Evolutionary conservation across 768 basidiomycete species (phyloP), one percentile per base, ranked within the genome.

Genomic region (Nidularia sp.): DNA sequence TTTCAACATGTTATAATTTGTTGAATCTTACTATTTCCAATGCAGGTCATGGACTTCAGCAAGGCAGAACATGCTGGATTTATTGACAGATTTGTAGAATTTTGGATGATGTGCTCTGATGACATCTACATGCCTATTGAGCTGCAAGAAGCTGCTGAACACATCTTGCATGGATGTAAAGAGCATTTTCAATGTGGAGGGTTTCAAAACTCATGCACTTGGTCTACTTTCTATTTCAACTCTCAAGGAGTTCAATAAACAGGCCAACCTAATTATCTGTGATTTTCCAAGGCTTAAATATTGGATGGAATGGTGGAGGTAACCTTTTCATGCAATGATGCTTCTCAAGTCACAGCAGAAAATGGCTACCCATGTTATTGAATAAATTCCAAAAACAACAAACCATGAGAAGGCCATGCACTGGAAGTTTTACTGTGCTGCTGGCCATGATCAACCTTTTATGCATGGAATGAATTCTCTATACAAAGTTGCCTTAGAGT

Each of bases 271-370:
- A 0, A 45, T 68, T 18, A 49, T 63, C 4, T 32, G 46, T 1
- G 58, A 62, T 34, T 66, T 64, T 49, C 64, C 66, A 6, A 29
- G 49, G 25, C 49, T 55, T n/a, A 31, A 50, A 25, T 9, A 31
- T 4, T 72, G 71, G 71, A 47, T 71, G 31, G 41, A 53, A 1
- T 75, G 72, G 71, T 74, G 69, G 70, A 35, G 59, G 18, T 56
- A 62, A 0, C 46, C 48, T 5, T 43, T 50, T 1, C 62, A 64
- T 56, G 67, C 71, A 2, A 34, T 49, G 2, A 70, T 70, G 66
- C 50, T 73, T 3, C 57, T 55, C 42, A 31, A 22, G 12, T 57
- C 59, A 1, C 51, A 60, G 35, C 49, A 47, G 2, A 35, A 45
- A 18, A 58, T 60, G 54, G 59, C 55, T n/a, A 22, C 36, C 5